Percentiles rank a stretch among this genome's conserved stretches.
These are phyloP conservation scores for Aurantiochytrium sp. DNA, from an alignment of 108 stramenopile genomes.

Conservation along the genomic window DNA sequence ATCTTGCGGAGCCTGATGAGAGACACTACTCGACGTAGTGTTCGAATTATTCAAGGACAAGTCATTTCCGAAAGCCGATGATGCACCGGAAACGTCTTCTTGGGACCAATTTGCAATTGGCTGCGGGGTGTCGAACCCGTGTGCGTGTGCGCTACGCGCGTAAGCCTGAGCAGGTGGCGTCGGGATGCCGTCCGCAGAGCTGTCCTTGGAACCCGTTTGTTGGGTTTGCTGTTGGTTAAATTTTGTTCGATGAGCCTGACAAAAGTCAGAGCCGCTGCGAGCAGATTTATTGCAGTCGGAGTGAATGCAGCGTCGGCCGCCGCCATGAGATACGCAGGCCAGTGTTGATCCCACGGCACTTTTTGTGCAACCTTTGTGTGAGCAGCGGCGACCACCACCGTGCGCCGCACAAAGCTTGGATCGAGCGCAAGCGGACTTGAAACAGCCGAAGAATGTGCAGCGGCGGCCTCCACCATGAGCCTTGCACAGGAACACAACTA, in stretches of 20 bases:
- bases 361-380: neutral
- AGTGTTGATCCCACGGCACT: neutral
- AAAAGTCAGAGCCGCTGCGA: neutral
- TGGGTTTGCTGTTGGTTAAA: no score
- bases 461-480: neutral
- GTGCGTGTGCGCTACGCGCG: no score
- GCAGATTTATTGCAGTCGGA: neutral
- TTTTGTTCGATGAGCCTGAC: conserved; percentile 32
- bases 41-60: no score
- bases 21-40: no score
- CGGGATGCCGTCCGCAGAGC: no score
- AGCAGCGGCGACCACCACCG: neutral
- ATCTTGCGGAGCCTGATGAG: no score
- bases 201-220: no score
- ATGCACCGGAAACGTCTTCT: no score
- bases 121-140: no score
- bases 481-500: neutral
- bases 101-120: no score
- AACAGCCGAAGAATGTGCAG: neutral
- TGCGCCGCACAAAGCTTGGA: neutral
- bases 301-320: neutral
- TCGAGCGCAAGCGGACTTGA: neutral
- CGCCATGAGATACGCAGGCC: neutral
- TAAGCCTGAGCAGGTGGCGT: no score
- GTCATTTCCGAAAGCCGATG: no score